Conservation (phyloP, 352 stramenopile genomes). For the Phytophthora vignae region DNA sequence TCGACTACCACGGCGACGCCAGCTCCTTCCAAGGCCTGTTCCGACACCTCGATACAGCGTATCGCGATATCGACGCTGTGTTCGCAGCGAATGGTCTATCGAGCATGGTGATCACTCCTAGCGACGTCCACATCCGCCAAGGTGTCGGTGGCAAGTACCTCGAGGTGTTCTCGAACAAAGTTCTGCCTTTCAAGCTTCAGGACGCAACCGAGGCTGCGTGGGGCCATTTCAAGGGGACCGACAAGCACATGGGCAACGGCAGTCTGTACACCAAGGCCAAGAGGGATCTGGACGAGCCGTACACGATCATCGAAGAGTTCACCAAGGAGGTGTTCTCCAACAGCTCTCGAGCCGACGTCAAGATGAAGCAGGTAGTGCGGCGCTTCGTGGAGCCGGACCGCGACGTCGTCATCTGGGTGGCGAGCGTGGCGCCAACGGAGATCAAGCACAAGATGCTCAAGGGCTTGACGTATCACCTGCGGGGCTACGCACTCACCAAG, state of each 20-base stretch:
- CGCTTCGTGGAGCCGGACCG: slow-evolving; percentile 64
- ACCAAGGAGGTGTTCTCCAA: slow-evolving; percentile 60
- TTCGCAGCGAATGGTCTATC: slow-evolving; percentile 36
- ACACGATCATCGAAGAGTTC: slow-evolving; percentile 66
- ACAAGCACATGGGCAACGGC: slow-evolving; percentile 37
- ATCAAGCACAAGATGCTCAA: slow-evolving; percentile 55
- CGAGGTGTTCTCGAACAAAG: slow-evolving; percentile 35
- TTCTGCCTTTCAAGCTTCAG: slow-evolving; percentile 30
- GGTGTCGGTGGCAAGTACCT: slow-evolving; percentile 23
- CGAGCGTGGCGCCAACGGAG: slow-evolving; percentile 58
- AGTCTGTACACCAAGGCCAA: slow-evolving; percentile 2
- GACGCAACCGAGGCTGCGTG: slow-evolving; percentile 23
- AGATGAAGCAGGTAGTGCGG: slow-evolving; percentile 62
- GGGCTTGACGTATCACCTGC: slow-evolving; percentile 49
- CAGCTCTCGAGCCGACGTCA: slow-evolving; percentile 54
- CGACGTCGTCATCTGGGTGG: slow-evolving; percentile 66
- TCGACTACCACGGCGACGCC: slow-evolving; percentile 24
- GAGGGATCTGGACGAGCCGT: slow-evolving; percentile 38
- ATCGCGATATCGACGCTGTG: slow-evolving; percentile 27
- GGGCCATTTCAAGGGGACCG: slow-evolving; percentile 38
- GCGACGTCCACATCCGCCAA: slow-evolving; percentile 33
- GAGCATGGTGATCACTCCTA: slow-evolving; percentile 25
- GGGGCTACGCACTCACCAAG: slow-evolving; percentile 66
- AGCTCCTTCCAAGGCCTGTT: slow-evolving; percentile 27
- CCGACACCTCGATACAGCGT: slow-evolving; percentile 23